These are phyloP conservation scores for Hyphopichia homilentoma DNA, from an alignment of 805 yeast species.

Conservation along the genomic window DNA sequence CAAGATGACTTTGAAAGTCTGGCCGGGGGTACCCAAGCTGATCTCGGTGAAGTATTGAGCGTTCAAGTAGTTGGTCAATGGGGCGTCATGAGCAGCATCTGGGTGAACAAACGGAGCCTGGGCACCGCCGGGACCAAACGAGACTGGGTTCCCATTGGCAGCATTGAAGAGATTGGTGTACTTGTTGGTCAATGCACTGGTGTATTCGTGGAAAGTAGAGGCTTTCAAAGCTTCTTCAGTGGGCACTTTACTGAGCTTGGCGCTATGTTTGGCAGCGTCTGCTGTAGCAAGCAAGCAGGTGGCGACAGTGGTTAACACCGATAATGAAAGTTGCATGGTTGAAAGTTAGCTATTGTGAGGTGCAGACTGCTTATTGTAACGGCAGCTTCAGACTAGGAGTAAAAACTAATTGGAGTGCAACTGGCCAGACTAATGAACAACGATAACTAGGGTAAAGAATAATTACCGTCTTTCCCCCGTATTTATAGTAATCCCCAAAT, in stretches of 20 bases:
- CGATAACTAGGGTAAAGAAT: too few species aligned
- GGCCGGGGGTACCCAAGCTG: conserved; percentile 88
- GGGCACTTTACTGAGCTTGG: conserved; percentile 58
- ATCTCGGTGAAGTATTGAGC: conserved; percentile 97
- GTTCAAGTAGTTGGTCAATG: conserved; percentile 88
- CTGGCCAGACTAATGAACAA: too few species aligned
- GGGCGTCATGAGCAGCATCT: conserved; percentile 59
- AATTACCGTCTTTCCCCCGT: too few species aligned
- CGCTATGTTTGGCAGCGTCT: conserved; percentile 51
- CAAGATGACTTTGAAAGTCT: conserved; percentile 85
- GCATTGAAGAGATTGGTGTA: conserved; percentile 50
- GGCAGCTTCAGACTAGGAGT: too few species aligned
- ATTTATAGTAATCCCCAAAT: too few species aligned
- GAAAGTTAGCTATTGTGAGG: conserved; percentile 1
- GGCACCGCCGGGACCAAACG: conserved; percentile 15
- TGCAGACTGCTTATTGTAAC: background rate
- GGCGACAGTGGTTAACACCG: conserved; percentile 43
- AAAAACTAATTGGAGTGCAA: too few species aligned
- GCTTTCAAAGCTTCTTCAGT: conserved; percentile 54
- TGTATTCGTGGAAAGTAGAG: conserved; percentile 48
- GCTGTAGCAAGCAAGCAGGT: conserved; percentile 33
- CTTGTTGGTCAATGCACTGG: conserved; percentile 57
- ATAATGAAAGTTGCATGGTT: conserved; percentile 29
- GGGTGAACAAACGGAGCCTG: conserved; percentile 42
- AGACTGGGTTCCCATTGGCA: conserved; percentile 20